Evolutionary conservation across 306 rosid genomes (phyloP).

Genomic region (Acacia acuminata): DNA sequence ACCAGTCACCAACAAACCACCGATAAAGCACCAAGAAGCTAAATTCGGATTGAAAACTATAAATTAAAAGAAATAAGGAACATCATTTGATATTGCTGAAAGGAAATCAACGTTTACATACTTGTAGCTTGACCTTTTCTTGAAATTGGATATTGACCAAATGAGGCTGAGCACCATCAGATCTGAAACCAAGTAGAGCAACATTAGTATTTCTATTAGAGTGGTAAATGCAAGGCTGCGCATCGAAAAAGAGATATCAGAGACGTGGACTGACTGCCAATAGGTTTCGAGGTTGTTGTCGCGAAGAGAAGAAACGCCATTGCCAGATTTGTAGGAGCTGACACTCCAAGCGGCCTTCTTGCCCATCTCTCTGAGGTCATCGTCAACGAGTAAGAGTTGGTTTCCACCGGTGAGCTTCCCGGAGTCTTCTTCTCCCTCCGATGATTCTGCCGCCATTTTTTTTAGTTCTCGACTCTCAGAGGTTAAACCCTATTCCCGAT

Average conservation of each 20-base stretch:
- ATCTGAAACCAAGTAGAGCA: slow-evolving; percentile 46
- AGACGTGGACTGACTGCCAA: slow-evolving; percentile 64
- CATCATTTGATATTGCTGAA: background rate
- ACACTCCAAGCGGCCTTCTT: slow-evolving; percentile 97
- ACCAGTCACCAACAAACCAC: background rate
- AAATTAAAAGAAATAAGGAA: background rate
- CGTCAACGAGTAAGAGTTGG: slow-evolving; percentile 49
- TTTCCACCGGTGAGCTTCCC: slow-evolving; percentile 66
- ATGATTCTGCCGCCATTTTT: slow-evolving; percentile 83
- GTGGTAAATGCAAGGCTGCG: background rate
- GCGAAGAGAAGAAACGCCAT: slow-evolving; percentile 79
- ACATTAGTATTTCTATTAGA: background rate
- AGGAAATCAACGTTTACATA: slow-evolving; percentile 28
- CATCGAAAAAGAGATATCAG: background rate
- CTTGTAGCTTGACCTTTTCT: slow-evolving; percentile 86
- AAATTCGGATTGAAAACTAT: background rate
- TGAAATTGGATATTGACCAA: slow-evolving; percentile 90
- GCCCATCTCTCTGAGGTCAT: slow-evolving; percentile 85
- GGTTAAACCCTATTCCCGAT: background rate
- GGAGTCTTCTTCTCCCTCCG: slow-evolving; percentile 91
- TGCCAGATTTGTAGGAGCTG: slow-evolving; percentile 95
- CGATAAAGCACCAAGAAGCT: background rate
- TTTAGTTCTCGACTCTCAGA: background rate
- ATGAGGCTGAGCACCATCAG: slow-evolving; percentile 96
- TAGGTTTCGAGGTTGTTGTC: slow-evolving; percentile 80